Percentiles rank a stretch among this genome's conserved stretches.
These are phyloP conservation scores for Tricholoma matsutake DNA, from an alignment of 768 basidiomycete species.

Conservation along the genomic window DNA sequence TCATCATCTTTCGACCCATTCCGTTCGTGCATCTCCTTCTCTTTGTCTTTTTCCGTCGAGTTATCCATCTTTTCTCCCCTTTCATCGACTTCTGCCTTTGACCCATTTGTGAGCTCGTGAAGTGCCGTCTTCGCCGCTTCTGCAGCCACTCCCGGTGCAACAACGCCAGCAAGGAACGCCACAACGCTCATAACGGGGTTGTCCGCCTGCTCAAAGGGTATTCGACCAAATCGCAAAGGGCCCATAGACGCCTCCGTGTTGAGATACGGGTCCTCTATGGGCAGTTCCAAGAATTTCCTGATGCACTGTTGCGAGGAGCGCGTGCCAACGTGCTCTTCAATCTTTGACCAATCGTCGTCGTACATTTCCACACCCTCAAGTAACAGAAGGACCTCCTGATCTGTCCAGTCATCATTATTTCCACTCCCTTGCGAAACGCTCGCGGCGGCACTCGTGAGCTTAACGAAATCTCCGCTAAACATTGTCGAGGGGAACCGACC, in stretches of 20 bases:
- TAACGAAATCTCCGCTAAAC: conserved; percentile 97
- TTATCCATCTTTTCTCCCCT: conserved; percentile 31
- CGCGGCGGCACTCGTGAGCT: conserved; percentile 51
- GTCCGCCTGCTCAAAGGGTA: conserved; percentile 93
- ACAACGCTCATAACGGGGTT: conserved; percentile 99
- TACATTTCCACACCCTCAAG: conserved; percentile 99
- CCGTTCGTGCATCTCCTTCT: conserved; percentile 24
- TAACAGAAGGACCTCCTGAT: conserved; percentile 83
- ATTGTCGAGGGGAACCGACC: conserved; percentile 95
- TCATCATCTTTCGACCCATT: conserved; percentile 33
- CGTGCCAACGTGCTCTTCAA: conserved; percentile 92
- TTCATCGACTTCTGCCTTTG: conserved; percentile 36
- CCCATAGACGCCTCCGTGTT: conserved; percentile 75
- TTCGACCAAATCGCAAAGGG: conserved; percentile 65
- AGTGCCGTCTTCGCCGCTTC: conserved; percentile 91
- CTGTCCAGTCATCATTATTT: conserved; percentile 74
- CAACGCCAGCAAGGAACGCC: conserved; percentile 92
- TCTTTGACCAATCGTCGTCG: conserved; percentile 93
- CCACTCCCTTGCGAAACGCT: conserved; percentile 39
- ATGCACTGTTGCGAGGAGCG: conserved; percentile 93
- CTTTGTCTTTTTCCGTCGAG: conserved; percentile 25
- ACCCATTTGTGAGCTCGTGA: conserved; percentile 70
- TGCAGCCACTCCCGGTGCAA: conserved; percentile 85
- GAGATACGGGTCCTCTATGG: conserved; percentile 94
- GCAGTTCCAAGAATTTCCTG: conserved; percentile 90